These are phyloP conservation scores for Hypericum perforatum DNA, from an alignment of 345 rosid genomes.

Conservation along the genomic window DNA sequence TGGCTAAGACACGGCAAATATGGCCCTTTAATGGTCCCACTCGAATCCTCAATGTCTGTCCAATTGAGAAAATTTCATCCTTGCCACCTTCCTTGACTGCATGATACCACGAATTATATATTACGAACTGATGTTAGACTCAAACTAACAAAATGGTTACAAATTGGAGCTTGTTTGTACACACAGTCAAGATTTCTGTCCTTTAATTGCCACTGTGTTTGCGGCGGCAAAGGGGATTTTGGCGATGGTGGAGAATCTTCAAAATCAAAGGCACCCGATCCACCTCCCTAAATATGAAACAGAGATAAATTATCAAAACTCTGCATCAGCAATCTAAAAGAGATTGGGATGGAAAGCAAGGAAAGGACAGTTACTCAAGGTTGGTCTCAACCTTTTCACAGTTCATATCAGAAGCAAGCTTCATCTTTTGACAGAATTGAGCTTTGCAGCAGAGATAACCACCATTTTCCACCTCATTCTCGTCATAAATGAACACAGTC, in stretches of 20 bases:
- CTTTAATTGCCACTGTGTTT: conserved; percentile 46
- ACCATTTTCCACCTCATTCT: conserved; percentile 67
- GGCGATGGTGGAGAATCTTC: conserved; percentile 67
- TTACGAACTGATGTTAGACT: no score
- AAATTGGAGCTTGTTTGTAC: conserved; percentile 17
- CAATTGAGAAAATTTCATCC: conserved; percentile 60
- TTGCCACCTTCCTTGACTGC: conserved; percentile 67
- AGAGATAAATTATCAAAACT: conserved; percentile 8
- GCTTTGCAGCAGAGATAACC: conserved; percentile 78
- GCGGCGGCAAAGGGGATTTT: conserved; percentile 62
- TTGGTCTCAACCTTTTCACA: conserved; percentile 44
- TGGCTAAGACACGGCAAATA: conserved; percentile 75
- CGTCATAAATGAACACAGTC: conserved; percentile 51
- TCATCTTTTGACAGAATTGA: conserved; percentile 67
- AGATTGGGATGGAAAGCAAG: neutral
- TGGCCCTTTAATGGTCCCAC: conserved; percentile 93
- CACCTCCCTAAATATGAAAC: conserved; percentile 40
- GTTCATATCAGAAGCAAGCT: conserved; percentile 28
- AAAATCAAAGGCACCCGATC: conserved; percentile 34
- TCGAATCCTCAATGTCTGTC: conserved; percentile 85
- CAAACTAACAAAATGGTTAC: conserved; percentile 4
- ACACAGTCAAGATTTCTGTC: conserved; percentile 50
- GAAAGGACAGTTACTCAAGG: neutral
- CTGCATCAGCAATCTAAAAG: neutral
- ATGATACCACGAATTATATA: neutral